Conservation (phyloP, 768 basidiomycete genomes). For the Tylopilus vinaceipallidus region DNA sequence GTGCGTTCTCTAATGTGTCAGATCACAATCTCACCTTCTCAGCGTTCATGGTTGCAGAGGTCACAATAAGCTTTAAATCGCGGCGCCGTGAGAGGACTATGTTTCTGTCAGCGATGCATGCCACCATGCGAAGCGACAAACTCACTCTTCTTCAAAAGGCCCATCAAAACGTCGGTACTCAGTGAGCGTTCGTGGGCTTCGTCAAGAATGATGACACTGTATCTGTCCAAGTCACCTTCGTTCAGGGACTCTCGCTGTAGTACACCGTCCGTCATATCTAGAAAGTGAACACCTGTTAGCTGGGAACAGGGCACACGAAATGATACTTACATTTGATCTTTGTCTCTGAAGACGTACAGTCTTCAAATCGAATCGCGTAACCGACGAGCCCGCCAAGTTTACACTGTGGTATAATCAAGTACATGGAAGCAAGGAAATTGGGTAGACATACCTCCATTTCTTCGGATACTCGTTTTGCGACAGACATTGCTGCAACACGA, state of each 20-base stretch:
- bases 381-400: conserved; percentile 90
- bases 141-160: conserved; percentile 88
- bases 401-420: conserved; percentile 46
- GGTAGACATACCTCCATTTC: conserved; percentile 86
- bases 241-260: conserved; percentile 97
- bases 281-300: background rate
- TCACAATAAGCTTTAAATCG: conserved; percentile 95
- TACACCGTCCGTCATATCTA: conserved; percentile 99
- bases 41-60: conserved; percentile 99
- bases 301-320: background rate
- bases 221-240: conserved; percentile 96
- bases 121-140: background rate
- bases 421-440: background rate
- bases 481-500: conserved; percentile 99
- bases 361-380: conserved; percentile 98
- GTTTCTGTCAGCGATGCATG: conserved; percentile 3
- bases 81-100: conserved; percentile 83
- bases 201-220: conserved; percentile 97
- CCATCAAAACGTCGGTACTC: conserved; percentile 98
- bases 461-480: conserved; percentile 99
- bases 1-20: background rate
- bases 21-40: conserved; percentile 67
- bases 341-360: conserved; percentile 91
- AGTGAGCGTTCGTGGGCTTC: conserved; percentile 98
- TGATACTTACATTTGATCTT: conserved; percentile 87